These are phyloP conservation scores for Tolypocladium amazonense DNA, from an alignment of 2,329 filamentous ascomycete species.

Conservation along the genomic window DNA sequence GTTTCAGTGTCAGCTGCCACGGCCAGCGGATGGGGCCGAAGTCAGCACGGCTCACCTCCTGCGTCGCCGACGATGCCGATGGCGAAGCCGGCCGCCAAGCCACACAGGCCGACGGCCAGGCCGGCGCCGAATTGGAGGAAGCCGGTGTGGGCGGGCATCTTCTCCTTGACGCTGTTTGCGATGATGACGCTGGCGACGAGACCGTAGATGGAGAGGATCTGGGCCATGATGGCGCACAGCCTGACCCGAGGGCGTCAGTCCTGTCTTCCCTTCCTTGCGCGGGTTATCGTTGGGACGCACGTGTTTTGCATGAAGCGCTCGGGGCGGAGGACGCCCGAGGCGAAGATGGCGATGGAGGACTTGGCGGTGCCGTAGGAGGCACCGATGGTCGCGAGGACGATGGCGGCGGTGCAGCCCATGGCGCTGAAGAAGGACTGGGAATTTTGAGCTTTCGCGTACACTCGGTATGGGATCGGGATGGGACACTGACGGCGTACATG, in stretches of 20 bases:
- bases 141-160: constrained; percentile 30
- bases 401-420: constrained; percentile 30
- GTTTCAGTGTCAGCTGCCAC: neutral
- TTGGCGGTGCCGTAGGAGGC: constrained; percentile 34
- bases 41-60: constrained; percentile 21
- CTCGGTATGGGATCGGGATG: neutral
- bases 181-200: constrained; percentile 34
- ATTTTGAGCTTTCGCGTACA: neutral
- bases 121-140: constrained; percentile 34
- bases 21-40: neutral
- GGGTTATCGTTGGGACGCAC: no score
- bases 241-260: constrained; percentile 3
- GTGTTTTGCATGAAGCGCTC: constrained; percentile 30
- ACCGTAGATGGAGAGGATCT: constrained; percentile 37
- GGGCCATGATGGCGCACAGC: constrained; percentile 34
- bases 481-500: constrained; percentile 29
- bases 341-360: constrained; percentile 31
- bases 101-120: constrained; percentile 30
- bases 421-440: constrained; percentile 30
- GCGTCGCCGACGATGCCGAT: constrained; percentile 36
- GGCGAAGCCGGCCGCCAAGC: constrained; percentile 33
- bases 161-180: constrained; percentile 26
- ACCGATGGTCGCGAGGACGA: constrained; percentile 41
- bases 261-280: no score
- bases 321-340: constrained; percentile 31